Conservation (phyloP, 495 filamentous ascomycete genomes). For the Neurospora sp. region DNA sequence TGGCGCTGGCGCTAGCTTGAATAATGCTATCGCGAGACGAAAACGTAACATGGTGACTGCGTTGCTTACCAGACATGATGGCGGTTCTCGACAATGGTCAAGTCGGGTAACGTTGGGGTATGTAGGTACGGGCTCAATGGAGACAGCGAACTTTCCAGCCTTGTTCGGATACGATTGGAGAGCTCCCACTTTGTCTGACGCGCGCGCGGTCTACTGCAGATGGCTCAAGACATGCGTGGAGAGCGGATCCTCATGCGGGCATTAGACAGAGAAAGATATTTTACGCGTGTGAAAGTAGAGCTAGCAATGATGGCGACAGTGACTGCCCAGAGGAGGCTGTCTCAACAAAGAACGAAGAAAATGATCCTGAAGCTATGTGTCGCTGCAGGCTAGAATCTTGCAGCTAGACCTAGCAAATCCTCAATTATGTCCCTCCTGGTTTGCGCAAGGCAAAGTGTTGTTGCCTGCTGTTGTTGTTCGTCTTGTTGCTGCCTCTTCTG, state of each 20-base stretch:
- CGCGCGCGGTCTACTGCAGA: conserved; percentile 19
- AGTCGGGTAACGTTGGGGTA: not conserved
- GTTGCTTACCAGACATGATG: conserved; percentile 29
- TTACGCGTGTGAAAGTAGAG: conserved; percentile 16
- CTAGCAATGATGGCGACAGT: not conserved
- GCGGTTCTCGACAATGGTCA: conserved; percentile 3
- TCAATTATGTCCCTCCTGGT: not conserved
- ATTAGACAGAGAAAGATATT: conserved; percentile 18
- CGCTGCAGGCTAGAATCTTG: not conserved
- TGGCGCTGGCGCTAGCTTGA: not conserved
- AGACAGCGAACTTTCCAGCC: conserved; percentile 4
- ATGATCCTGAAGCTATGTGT: not conserved
- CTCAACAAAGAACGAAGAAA: not conserved
- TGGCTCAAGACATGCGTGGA: conserved; percentile 23
- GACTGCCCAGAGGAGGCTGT: not conserved
- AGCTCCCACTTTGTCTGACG: conserved; percentile 1
- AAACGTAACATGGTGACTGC: conserved; percentile 2
- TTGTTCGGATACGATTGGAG: conserved; percentile 3
- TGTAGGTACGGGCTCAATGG: not conserved
- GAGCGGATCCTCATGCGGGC: conserved; percentile 17
- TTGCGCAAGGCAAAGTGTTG: not conserved
- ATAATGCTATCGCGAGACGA: conserved; percentile 2
- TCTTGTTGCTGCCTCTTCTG: not conserved
- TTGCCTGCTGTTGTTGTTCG: not conserved
- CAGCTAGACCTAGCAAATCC: conserved; percentile 1